Evolutionary conservation across 2,329 filamentous ascomycete genomes (phyloP), one percentile per base, ranked within the genome.

Genomic region (Neopestalotiopsis rosae): DNA sequence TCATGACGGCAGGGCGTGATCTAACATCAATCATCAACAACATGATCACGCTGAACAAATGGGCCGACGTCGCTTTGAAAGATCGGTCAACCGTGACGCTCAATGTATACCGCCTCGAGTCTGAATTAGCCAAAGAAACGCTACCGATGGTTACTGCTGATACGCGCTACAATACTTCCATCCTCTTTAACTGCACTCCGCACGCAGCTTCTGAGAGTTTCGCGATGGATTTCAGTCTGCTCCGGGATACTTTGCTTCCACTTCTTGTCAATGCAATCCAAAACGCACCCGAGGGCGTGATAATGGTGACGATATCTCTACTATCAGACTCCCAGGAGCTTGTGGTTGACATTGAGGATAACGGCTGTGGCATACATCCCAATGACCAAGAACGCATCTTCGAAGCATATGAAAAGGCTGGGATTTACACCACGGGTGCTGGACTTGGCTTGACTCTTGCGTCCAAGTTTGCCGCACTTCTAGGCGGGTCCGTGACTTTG

Each of bases 1-100:
- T 84, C 42, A 78, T 76, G 40, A 76, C 76, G 0, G 81, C 82
- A 1, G 83, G 81, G 0, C 76, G 76, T n/a, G 81, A 84, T 24
- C 73, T 85, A 3, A 83, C 83, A 68, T 80, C 80, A 1, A 84
- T 80, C 0, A 80, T 84, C 40, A 85, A 85, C 63, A 83, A 77
- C 63, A 79, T 85, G 72, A 80, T 85, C 40, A 84, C 80, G 1
- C 67, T 81, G 2, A 79, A 79, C 52, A 68, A 79, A 9, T 85
- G 82, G 81, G 78, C 81, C 1, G 78, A 79, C 7, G 75, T 79
- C 13, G 76, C 76, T 30, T 70, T 76, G 14, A 52, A 73, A 1
- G 73, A 79, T 1, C 73, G 80, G 0, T 73, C 79, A 24, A 78
- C 76, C 34, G 71, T 80, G 67, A 24, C 30, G 4, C 24, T 24